These are phyloP conservation scores for Microdochium paspali DNA, from an alignment of 2,329 filamentous ascomycete genomes.

Conservation along the genomic window DNA sequence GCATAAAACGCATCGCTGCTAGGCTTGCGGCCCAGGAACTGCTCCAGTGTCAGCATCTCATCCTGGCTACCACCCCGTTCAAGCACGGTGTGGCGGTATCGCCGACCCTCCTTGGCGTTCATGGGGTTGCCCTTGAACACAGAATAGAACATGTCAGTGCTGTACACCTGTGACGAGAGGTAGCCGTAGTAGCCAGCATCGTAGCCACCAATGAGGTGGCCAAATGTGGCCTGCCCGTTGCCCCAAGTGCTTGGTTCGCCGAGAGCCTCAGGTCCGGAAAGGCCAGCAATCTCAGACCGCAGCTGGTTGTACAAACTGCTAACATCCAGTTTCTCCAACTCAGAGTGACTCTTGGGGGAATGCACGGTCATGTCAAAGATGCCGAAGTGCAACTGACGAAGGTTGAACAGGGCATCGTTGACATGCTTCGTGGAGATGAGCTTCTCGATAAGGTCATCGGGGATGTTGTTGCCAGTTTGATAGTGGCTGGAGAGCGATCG, in stretches of 20 bases:
- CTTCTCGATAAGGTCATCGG: conserved; percentile 64
- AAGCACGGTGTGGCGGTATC: conserved; percentile 70
- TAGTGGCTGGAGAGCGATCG: conserved; percentile 65
- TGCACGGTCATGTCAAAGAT: conserved; percentile 81
- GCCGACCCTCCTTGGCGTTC: conserved; percentile 61
- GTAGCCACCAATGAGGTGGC: conserved; percentile 76
- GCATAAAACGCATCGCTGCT: conserved; percentile 72
- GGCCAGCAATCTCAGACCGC: conserved; percentile 59
- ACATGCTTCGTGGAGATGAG: conserved; percentile 72
- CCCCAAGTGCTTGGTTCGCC: conserved; percentile 59
- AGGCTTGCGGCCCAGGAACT: conserved; percentile 69
- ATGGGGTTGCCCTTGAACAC: conserved; percentile 73
- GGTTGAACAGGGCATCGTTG: conserved; percentile 70
- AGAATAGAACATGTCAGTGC: conserved; percentile 76
- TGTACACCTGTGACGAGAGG: conserved; percentile 69
- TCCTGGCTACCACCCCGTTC: conserved; percentile 71
- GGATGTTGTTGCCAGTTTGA: conserved; percentile 58
- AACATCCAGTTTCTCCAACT: conserved; percentile 56
- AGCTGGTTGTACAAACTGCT: conserved; percentile 64
- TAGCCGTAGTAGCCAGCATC: conserved; percentile 79
- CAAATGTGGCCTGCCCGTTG: conserved; percentile 70
- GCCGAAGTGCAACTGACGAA: conserved; percentile 71
- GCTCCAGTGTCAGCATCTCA: conserved; percentile 70
- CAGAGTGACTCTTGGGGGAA: conserved; percentile 57
- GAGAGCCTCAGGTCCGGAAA: conserved; percentile 63